Evolutionary conservation across 306 rosid genomes (phyloP).

Genomic region (Lithocarpus polystachyus): DNA sequence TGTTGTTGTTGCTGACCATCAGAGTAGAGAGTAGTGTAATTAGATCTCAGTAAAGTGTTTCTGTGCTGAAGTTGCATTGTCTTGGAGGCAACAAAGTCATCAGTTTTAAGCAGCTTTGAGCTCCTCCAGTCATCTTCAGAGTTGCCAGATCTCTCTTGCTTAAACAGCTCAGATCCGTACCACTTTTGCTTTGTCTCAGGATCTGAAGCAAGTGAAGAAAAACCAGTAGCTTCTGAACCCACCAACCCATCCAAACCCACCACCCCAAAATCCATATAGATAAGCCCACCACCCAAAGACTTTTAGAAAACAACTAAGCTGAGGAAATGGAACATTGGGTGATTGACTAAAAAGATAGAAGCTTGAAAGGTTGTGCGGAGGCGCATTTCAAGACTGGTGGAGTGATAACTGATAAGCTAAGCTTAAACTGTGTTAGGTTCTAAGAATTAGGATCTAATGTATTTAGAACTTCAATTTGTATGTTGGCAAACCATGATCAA

Average conservation of each 20-base stretch:
- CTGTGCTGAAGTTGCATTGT: slow-evolving; percentile 41
- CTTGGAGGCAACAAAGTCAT: slow-evolving; percentile 41
- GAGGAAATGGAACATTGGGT: slow-evolving; percentile 31
- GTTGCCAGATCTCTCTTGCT: slow-evolving; percentile 66
- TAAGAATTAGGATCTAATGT: too few relatives aligned
- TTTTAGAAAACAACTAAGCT: slow-evolving; percentile 13
- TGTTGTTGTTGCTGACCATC: slow-evolving; percentile 37
- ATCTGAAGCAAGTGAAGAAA: slow-evolving; percentile 51
- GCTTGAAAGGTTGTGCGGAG: slow-evolving; percentile 20
- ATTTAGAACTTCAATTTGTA: too few relatives aligned
- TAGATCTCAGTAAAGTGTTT: slow-evolving; percentile 50
- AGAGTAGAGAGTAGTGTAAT: slow-evolving; percentile 26
- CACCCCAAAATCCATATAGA: slow-evolving; percentile 74
- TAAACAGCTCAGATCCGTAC: slow-evolving; percentile 69
- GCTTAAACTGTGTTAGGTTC: slow-evolving; percentile 43
- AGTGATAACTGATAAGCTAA: not conserved
- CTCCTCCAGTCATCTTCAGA: slow-evolving; percentile 50
- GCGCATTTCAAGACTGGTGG: slow-evolving; percentile 35
- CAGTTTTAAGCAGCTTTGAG: slow-evolving; percentile 49
- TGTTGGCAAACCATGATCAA: too few relatives aligned
- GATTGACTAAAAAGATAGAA: slow-evolving; percentile 15
- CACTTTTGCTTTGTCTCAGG: slow-evolving; percentile 57
- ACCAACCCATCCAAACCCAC: slow-evolving; percentile 70
- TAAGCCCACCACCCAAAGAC: not conserved
- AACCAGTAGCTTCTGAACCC: slow-evolving; percentile 46